Conservation (phyloP, 2,329 filamentous ascomycete genomes). For the Fusarium camptoceras region DNA sequence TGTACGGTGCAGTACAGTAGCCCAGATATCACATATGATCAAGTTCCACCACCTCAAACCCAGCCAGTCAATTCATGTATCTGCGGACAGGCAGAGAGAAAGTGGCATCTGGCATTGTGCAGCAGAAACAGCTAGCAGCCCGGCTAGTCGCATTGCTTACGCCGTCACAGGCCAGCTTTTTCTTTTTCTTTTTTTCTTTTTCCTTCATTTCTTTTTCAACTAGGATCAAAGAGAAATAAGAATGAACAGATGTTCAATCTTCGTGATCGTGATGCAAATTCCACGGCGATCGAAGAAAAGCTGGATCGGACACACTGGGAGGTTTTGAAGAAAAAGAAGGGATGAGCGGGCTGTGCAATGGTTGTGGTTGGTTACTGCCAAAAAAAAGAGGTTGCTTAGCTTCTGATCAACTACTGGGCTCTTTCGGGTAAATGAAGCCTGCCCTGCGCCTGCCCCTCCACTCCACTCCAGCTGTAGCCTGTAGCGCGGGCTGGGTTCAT, state of each 20-base stretch:
- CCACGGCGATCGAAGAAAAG: constrained; percentile 8
- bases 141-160: not conserved
- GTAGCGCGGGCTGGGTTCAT: not conserved
- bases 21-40: constrained; percentile 12
- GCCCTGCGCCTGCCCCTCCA: not conserved
- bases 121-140: not conserved
- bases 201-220: not conserved
- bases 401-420: not conserved
- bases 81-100: not conserved
- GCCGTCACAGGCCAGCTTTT: not conserved
- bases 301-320: constrained; percentile 11
- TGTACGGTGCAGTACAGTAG: not conserved
- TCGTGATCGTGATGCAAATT: constrained; percentile 5
- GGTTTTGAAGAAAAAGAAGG: constrained; percentile 8
- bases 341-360: constrained; percentile 7
- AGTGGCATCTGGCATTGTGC: not conserved
- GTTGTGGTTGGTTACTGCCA: constrained; percentile 7
- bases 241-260: not conserved
- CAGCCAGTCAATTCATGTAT: not conserved
- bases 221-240: not conserved
- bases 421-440: constrained; percentile 17
- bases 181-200: not conserved
- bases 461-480: not conserved
- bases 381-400: constrained; percentile 9
- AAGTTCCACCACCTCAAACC: constrained; percentile 8